Conservation (phyloP, 1,284 basidiomycete species). For the Kwoniella shivajii region DNA sequence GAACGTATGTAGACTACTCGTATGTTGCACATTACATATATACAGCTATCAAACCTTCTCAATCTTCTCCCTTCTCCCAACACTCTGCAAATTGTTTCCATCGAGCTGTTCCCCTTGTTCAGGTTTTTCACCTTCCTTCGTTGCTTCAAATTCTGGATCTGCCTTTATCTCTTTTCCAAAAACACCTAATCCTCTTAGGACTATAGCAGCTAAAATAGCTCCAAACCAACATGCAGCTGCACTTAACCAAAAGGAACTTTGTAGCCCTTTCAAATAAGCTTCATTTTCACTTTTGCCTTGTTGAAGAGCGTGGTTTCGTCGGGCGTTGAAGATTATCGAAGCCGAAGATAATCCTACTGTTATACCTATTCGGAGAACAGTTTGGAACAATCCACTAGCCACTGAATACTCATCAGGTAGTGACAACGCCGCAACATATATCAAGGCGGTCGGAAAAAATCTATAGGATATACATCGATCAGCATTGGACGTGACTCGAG, state of each 20-base stretch:
- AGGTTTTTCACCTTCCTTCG: too few relatives aligned
- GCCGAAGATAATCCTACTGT: slow-evolving; percentile 73
- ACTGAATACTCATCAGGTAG: slow-evolving; percentile 74
- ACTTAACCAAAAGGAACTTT: slow-evolving; percentile 47
- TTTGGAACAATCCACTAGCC: slow-evolving; percentile 64
- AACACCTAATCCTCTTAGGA: slow-evolving; percentile 38
- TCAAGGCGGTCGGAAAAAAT: slow-evolving; percentile 70
- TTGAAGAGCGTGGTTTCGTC: slow-evolving; percentile 23
- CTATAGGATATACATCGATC: slow-evolving; percentile 19
- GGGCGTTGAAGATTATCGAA: slow-evolving; percentile 62
- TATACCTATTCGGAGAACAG: slow-evolving; percentile 64
- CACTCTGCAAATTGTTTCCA: too few relatives aligned
- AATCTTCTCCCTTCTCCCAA: too few relatives aligned
- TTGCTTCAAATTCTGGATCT: too few relatives aligned
- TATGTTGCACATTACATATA: too few relatives aligned
- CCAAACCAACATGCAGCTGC: slow-evolving; percentile 36
- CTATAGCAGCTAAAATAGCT: slow-evolving; percentile 29
- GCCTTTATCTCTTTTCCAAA: slow-evolving; percentile 27
- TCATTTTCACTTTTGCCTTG: slow-evolving; percentile 17
- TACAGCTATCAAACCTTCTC: too few relatives aligned
- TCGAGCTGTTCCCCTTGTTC: too few relatives aligned
- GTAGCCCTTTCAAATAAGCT: slow-evolving; percentile 34
- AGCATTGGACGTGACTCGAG: too few relatives aligned
- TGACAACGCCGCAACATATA: slow-evolving; percentile 74
- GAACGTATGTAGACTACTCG: too few relatives aligned